Conservation (phyloP, 2,329 filamentous ascomycete genomes). For the Plenodomus tracheiphilus region DNA sequence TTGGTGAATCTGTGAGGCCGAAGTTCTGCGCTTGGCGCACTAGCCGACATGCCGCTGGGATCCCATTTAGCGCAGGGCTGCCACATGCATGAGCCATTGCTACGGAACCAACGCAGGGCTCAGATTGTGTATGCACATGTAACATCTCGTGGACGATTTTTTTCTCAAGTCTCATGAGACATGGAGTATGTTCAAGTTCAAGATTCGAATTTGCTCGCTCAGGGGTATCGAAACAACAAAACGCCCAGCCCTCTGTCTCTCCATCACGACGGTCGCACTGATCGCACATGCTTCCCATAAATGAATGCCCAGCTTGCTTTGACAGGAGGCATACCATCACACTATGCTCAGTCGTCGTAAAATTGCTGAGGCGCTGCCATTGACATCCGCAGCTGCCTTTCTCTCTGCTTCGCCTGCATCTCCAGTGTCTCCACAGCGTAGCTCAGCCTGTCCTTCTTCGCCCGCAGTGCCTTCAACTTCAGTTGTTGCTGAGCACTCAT, state of each 20-base stretch:
- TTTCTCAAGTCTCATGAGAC: too few relatives aligned
- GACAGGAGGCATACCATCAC: not conserved
- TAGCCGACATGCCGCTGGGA: conserved; percentile 16
- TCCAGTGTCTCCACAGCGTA: conserved; percentile 87
- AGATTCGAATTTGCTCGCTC: not conserved
- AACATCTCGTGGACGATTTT: too few relatives aligned
- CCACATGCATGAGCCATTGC: too few relatives aligned
- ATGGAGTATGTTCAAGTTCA: not conserved
- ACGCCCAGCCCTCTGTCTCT: conserved; percentile 1
- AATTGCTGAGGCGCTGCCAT: conserved; percentile 60
- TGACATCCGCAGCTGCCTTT: conserved; percentile 73
- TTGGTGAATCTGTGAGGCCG: conserved; percentile 29
- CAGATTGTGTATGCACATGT: too few relatives aligned
- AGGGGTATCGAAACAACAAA: conserved; percentile 1
- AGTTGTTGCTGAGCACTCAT: conserved; percentile 54
- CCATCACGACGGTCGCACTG: not conserved
- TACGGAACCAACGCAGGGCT: too few relatives aligned
- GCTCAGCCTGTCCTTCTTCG: conserved; percentile 82
- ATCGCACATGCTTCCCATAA: not conserved
- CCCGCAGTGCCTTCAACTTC: conserved; percentile 69
- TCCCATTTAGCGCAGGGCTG: conserved; percentile 6
- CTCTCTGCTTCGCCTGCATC: conserved; percentile 78
- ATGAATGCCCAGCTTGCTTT: not conserved
- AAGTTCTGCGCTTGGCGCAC: conserved; percentile 32
- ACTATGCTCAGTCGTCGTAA: conserved; percentile 31